Evolutionary conservation across 805 yeast genomes (phyloP), one percentile per base, ranked within the genome.

Genomic region (Candida sithepensis): DNA sequence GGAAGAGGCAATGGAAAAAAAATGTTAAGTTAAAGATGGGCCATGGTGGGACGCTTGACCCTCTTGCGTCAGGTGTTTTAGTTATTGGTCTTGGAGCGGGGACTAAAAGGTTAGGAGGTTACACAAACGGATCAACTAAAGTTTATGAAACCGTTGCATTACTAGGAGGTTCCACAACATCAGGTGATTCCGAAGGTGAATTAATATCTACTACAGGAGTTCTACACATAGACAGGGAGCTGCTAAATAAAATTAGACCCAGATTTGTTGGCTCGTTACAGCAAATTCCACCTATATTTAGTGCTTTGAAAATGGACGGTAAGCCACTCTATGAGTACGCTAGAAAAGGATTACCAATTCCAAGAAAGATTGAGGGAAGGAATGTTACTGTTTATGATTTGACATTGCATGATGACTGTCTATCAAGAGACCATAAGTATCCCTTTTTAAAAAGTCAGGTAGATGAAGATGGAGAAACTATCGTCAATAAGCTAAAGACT

Each of bases 11-110:
- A 33, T 74, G 79, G 39, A 74, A 77, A 49, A 75, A 78, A 45
- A 77, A 78, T 48, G 71, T 77, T 24, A 83, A 82, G 57, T 82
- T 91, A 30, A 94, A 94, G 60, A 85, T 92, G 73, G 99, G 99
- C 1, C 99, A 94, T 65, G 99, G 99, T 18, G 99, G 99, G 9
- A 94, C 99, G 0, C 71, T 94, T 34, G 99, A 94, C 60, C 97
- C 98, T 0, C 68, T 88, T 39, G 99, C 99, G 0, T 82, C 90
- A n/a, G 99, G 99, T 10, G 91, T 92, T 1, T 66, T 88, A 38
- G 92, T 95, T 2, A 74, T 94, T 46, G 99, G 99, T 4, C 79
- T 94, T n/a, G 97, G 97, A 5, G 52, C 73, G 1, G 99, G 99
- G 2, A 94, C 99, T 2, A 95, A 92, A 64, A 72, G 78, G 61